A percentile compares a stretch with the other conserved stretches of the same genome.
phyloP scores from a whole-genome alignment of 495 filamentous ascomycete genomes.

The Daldinia vernicosa region DNA sequence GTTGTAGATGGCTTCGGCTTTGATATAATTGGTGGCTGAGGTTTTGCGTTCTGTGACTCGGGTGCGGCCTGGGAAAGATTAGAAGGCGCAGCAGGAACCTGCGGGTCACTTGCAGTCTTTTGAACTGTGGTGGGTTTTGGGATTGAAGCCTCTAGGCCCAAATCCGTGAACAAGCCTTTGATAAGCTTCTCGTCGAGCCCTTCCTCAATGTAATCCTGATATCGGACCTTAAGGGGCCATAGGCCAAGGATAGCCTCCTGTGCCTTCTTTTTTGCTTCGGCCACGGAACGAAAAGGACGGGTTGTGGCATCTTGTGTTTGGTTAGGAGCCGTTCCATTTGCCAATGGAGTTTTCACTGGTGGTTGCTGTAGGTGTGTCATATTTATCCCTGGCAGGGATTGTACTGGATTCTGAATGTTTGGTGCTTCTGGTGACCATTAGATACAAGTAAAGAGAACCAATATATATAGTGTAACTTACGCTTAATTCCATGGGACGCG shows the following conservation, averaged over 20 bases:
- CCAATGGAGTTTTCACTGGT: background rate
- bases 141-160: constrained; percentile 62
- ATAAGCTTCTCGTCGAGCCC: constrained; percentile 72
- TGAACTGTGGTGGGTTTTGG: constrained; percentile 38
- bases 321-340: background rate
- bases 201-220: constrained; percentile 73
- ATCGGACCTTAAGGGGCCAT: constrained; percentile 70
- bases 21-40: background rate
- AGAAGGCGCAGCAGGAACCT: background rate
- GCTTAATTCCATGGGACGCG: constrained; percentile 22
- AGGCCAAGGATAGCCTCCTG: constrained; percentile 73
- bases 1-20: constrained; percentile 23
- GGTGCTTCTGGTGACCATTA: constrained; percentile 28
- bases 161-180: constrained; percentile 68
- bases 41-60: constrained; percentile 18
- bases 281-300: constrained; percentile 39
- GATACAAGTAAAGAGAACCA: constrained; percentile 9
- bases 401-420: background rate
- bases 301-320: background rate
- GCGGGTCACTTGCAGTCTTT: constrained; percentile 11
- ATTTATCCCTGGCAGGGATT: constrained; percentile 26
- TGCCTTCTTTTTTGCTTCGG: constrained; percentile 70
- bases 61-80: constrained; percentile 1
- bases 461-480: constrained; percentile 27
- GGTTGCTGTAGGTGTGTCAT: background rate